Evolutionary conservation across 2,329 filamentous ascomycete genomes (phyloP), one percentile per base, ranked within the genome.

Genomic region (Fusarium palustre): DNA sequence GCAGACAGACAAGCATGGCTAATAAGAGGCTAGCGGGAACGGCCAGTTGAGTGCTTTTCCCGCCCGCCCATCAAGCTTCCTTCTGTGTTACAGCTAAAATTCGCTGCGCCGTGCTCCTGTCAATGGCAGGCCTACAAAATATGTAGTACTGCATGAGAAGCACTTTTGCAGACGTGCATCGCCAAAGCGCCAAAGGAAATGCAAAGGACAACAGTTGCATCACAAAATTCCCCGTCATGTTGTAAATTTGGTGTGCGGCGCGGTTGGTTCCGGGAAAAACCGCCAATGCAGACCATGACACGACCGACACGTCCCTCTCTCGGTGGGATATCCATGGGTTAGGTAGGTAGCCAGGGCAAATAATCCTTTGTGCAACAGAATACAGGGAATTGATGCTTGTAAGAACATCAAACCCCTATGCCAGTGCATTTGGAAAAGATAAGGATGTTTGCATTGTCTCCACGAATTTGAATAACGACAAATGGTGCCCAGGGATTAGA

Each of bases 201-300:
- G 49, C 15, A 33, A 33, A 33, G 59, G 24, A 46, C 25, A 55
- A 15, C 25, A 30, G 22, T 34, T 20, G 24, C 52, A 56, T 20
- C 20, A n/a, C 31, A 38, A 36, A 39, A 28, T 64, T 49, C 31
- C 38, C 39, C 57, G 46, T 45, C 42, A 67, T 50, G 41, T 41
- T 41, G 28, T 33, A 43, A 28, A 56, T 47, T 57, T 52, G 54
- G 41, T 48, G 43, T 68, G 62, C 66, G 42, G 66, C 58, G 41
- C 57, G 66, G 62, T 55, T 59, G 46, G 50, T 47, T 53, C 54
- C 50, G 54, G 63, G 16, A 53, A 50, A 70, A 64, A 43, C 48
- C 66, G 66, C 62, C 53, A 66, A 49, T 49, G 18, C 48, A 47
- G 38, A 43, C 39, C 55, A 48, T 66, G 56, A 52, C 41, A 39